phyloP scores from a whole-genome alignment of 139 green algal species.

The Astrephomene gubernaculifera region DNA sequence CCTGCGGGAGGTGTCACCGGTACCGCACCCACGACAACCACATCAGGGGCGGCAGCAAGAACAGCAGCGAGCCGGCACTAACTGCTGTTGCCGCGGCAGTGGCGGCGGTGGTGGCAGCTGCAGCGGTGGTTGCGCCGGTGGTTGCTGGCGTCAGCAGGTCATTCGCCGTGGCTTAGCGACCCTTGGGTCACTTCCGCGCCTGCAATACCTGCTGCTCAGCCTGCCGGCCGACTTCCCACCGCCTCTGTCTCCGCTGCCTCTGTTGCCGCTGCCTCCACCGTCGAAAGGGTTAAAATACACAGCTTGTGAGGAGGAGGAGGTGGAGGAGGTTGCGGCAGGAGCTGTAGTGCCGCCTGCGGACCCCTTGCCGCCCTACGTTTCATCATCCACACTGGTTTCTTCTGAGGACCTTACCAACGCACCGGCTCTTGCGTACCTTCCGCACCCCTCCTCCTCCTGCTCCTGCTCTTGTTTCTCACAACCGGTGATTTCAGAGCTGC shows the following conservation, averaged over 20 bases:
- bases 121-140: background rate
- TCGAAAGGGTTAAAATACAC: background rate
- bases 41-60: background rate
- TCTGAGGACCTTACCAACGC: no score
- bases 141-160: constrained; percentile 17
- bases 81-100: background rate
- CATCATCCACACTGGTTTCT: no score
- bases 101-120: background rate
- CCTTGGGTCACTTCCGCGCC: background rate
- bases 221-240: no score
- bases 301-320: background rate
- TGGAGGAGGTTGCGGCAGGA: no score
- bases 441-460: no score
- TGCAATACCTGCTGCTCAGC: constrained; percentile 29
- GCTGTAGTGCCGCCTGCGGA: no score
- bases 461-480: no score
- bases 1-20: no score
- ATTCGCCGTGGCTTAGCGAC: background rate
- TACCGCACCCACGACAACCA: background rate
- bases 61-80: no score
- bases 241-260: background rate
- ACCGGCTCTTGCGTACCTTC: no score
- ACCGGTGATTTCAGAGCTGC: no score
- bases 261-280: background rate
- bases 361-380: no score